Evolutionary conservation across 192 early-diverging fungal species (phyloP).

Genomic region (Rhizoclosmatium sp.): DNA sequence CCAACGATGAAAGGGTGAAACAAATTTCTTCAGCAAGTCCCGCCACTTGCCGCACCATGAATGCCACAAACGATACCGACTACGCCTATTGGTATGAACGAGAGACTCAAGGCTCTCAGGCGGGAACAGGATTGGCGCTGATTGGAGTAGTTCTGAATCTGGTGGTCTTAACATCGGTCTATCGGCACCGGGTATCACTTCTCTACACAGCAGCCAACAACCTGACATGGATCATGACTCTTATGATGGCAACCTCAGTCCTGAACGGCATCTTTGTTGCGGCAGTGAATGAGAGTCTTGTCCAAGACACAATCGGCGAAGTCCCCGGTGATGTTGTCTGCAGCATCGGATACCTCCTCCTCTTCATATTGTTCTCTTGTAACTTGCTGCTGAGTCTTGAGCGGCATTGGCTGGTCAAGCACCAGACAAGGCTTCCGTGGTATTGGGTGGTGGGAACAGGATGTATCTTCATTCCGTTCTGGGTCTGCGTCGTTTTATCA

Average conservation of each 20-base stretch:
- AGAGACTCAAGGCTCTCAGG: no score
- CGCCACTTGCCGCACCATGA: no score
- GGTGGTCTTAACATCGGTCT: neutral
- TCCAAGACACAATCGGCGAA: neutral
- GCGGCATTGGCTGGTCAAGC: slow-evolving; percentile 1
- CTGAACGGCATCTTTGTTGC: neutral
- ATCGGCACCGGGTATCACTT: neutral
- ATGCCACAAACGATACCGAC: no score
- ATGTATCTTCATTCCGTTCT: neutral
- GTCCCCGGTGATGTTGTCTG: neutral
- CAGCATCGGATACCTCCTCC: slow-evolving; percentile 8
- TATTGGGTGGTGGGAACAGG: neutral
- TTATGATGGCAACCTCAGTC: neutral
- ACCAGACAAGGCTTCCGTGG: neutral
- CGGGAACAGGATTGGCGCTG: no score
- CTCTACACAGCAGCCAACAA: neutral
- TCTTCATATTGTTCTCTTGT: neutral
- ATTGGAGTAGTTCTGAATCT: no score
- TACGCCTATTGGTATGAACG: no score
- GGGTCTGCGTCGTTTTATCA: neutral
- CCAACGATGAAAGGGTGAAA: no score
- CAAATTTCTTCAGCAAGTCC: no score
- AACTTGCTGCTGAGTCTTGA: slow-evolving; percentile 11
- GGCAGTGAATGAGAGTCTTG: neutral
- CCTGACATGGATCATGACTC: neutral